Evolutionary conservation across 148 eudicot species (phyloP).

Genomic region (Camellia sinensis): DNA sequence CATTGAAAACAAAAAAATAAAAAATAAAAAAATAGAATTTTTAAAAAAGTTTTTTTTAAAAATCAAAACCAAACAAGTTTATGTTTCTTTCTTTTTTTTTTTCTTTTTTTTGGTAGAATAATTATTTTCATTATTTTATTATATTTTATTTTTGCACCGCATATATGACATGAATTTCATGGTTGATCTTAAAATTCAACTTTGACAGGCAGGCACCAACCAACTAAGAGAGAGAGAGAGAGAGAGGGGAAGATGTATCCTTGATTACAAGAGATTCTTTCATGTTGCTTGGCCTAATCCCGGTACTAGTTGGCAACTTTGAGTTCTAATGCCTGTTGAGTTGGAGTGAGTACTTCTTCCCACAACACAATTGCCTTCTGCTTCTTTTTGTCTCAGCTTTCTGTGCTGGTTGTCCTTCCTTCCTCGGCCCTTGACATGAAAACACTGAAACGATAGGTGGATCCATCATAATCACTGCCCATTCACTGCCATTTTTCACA

Average conservation of each 20-base stretch:
- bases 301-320: background rate
- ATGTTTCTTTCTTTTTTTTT: too few species aligned
- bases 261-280: background rate
- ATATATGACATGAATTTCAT: background rate
- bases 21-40: too few species aligned
- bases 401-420: slow-evolving; percentile 27
- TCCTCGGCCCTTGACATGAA: slow-evolving; percentile 53
- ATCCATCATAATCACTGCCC: slow-evolving; percentile 35
- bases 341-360: too few species aligned
- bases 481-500: background rate
- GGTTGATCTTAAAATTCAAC: background rate
- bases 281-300: slow-evolving; percentile 2
- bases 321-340: background rate
- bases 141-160: too few species aligned
- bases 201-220: background rate
- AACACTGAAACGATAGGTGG: slow-evolving; percentile 67
- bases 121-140: too few species aligned
- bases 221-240: background rate
- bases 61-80: too few species aligned
- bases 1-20: too few species aligned
- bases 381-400: background rate
- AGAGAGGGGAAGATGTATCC: background rate
- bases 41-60: too few species aligned
- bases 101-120: too few species aligned
- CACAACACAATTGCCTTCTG: too few species aligned